Evolutionary conservation across 257 asterid genomes (phyloP).

Genomic region (Parsonsia alboflavescens): DNA sequence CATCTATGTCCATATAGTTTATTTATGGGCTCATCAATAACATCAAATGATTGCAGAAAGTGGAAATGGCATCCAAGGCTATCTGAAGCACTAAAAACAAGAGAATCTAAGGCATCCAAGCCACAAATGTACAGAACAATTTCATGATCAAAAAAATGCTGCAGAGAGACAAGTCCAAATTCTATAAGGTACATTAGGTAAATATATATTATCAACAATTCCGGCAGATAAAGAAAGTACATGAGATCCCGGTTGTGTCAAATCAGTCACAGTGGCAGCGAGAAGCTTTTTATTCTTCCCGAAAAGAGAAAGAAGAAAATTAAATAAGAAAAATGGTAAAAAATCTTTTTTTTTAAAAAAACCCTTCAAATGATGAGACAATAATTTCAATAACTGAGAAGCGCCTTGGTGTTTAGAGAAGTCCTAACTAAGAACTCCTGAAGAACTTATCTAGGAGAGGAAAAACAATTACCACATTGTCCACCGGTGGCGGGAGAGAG

Average conservation of each 20-base stretch:
- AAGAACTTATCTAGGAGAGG: too few species aligned
- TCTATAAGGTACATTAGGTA: neutral
- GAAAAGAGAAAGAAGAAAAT: neutral
- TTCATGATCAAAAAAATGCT: neutral
- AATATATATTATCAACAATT: neutral
- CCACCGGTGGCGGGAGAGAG: too few species aligned
- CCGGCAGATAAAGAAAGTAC: neutral
- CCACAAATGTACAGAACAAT: neutral
- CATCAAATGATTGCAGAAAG: neutral
- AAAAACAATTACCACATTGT: too few species aligned
- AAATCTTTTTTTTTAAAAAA: neutral
- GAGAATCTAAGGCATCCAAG: neutral
- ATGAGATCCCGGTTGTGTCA: neutral
- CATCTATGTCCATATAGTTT: neutral
- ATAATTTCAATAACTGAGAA: neutral
- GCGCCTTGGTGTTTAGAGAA: neutral
- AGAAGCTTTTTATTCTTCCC: neutral
- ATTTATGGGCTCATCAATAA: neutral
- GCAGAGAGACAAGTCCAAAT: neutral
- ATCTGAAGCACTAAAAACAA: neutral
- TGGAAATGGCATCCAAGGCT: neutral
- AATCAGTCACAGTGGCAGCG: neutral
- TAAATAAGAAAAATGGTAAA: neutral
- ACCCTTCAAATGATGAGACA: neutral
- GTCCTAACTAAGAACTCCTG: neutral